A percentile compares a stretch with the other conserved stretches of the same genome.
Evolutionary conservation across 148 eudicot species (phyloP).

Genomic region (Nyssa sinensis): DNA sequence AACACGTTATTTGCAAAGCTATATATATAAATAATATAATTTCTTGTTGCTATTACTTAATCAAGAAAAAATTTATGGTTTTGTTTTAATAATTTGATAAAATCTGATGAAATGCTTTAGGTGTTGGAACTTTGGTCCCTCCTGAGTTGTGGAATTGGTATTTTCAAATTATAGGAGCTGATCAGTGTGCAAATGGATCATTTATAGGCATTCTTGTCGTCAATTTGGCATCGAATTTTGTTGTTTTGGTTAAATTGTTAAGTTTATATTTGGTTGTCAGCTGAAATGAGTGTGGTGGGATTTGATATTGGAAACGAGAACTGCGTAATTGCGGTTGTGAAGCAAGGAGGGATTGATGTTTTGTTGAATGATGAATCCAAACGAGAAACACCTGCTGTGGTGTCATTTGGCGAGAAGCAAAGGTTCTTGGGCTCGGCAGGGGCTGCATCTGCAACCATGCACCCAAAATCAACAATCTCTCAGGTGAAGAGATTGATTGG

Average conservation of each 20-base stretch:
- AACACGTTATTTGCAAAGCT: background rate
- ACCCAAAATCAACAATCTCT: slow-evolving; percentile 82
- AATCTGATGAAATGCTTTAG: background rate
- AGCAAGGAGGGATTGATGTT: slow-evolving; percentile 81
- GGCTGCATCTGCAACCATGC: slow-evolving; percentile 83
- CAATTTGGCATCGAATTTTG: background rate
- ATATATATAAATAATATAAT: background rate
- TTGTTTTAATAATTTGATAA: background rate
- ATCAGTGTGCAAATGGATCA: background rate
- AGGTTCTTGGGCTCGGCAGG: slow-evolving; percentile 83
- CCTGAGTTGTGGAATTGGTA: background rate
- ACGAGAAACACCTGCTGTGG: slow-evolving; percentile 78
- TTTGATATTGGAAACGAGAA: slow-evolving; percentile 92
- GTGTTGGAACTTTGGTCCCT: background rate
- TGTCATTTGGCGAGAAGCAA: slow-evolving; percentile 89
- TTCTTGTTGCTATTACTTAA: background rate
- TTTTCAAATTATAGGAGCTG: background rate
- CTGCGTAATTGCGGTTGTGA: slow-evolving; percentile 77
- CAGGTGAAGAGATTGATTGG: slow-evolving; percentile 90
- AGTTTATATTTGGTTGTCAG: slow-evolving; percentile 5
- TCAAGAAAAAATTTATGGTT: background rate
- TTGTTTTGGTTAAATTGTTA: slow-evolving; percentile 8
- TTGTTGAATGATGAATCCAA: slow-evolving; percentile 83
- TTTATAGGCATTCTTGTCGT: background rate
- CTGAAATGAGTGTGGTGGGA: slow-evolving; percentile 76